Evolutionary conservation across 768 basidiomycete genomes (phyloP), one percentile per base, ranked within the genome.

Genomic region (Udeniomyces megalosporus): DNA sequence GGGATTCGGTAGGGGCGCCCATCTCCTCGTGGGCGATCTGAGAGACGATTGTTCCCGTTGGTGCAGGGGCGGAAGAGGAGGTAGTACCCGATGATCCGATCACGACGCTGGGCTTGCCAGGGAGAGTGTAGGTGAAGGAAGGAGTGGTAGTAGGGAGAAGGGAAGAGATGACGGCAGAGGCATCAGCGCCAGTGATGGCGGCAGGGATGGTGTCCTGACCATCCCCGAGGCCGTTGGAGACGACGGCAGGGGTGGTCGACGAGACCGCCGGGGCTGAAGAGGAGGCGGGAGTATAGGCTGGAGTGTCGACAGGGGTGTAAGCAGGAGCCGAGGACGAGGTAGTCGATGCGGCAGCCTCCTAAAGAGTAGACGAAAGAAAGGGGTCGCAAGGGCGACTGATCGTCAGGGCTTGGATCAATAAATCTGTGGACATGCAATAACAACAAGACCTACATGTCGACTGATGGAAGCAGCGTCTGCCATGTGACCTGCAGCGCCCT

Each of bases 71-170:
- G 48, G 48, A 22, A n/a, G 8, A 22, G 8, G 48, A 22, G n/a
- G 48, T 29, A 11, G 48, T 7, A 29, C 8, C 8, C 10, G 28
- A 7, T 8, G 55, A 24, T 34, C 24, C 45, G 47, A 51, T 24
- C 11, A 31, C 47, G 47, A 50, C 20, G 44, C 22, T 31, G 15
- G 38, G 11, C 15, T n/a, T 29, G 4, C 58, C 58, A 35, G 58
- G 58, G 22, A 59, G 46, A 26, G 58, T 46, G 58, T 59, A 59
- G 47, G 46, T 44, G 31, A 34, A 59, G 11, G 47, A 49, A 11
- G 58, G 49, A 11, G 58, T 57, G 55, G 55, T 17, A 17, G 44
- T 57, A 0, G 55, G 42, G 44, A 57, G 42, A 28, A 57, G 55
- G 55, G 55, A 42, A 2, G 22, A 22, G 28, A 57, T 46, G 55